A percentile compares a stretch with the other conserved stretches of the same genome.
phyloP scores from a whole-genome alignment of 2,329 filamentous ascomycete genomes.

The Calonectria pseudoturangicola region DNA sequence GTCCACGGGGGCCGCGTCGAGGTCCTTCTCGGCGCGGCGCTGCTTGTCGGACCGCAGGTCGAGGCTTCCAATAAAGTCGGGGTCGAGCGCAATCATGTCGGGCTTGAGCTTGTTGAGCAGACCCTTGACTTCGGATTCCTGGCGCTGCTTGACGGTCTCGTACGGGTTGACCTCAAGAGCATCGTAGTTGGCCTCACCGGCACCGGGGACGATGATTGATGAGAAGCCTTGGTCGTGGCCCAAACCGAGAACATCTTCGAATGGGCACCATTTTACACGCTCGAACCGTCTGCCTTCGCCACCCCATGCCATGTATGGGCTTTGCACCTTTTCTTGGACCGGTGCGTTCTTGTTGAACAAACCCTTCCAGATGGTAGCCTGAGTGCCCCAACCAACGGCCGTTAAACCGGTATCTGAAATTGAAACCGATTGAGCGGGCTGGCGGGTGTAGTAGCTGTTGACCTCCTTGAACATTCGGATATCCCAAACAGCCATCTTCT shows the following conservation, averaged over 20 bases:
- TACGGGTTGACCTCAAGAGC: slow-evolving; percentile 95
- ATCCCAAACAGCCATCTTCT: slow-evolving; percentile 96
- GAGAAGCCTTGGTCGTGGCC: slow-evolving; percentile 91
- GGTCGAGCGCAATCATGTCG: slow-evolving; percentile 97
- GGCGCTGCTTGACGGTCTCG: slow-evolving; percentile 93
- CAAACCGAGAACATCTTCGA: slow-evolving; percentile 92
- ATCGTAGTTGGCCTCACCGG: slow-evolving; percentile 98
- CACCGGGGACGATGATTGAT: slow-evolving; percentile 91
- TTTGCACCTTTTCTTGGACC: slow-evolving; percentile 87
- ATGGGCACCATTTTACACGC: slow-evolving; percentile 92
- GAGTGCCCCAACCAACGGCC: slow-evolving; percentile 93
- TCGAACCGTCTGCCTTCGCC: slow-evolving; percentile 89
- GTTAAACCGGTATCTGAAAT: slow-evolving; percentile 93
- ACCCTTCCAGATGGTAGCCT: slow-evolving; percentile 92
- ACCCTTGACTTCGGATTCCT: slow-evolving; percentile 91
- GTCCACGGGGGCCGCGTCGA: slow-evolving; percentile 80
- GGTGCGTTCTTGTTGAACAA: slow-evolving; percentile 84
- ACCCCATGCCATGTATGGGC: slow-evolving; percentile 95
- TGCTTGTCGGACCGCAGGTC: slow-evolving; percentile 88
- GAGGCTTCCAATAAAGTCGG: slow-evolving; percentile 91
- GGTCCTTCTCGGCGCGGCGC: slow-evolving; percentile 83
- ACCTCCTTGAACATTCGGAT: slow-evolving; percentile 95
- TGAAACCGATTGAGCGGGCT: slow-evolving; percentile 87
- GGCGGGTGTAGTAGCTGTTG: slow-evolving; percentile 88
- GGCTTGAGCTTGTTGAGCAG: slow-evolving; percentile 96